phyloP scores from a whole-genome alignment of 2,329 filamentous ascomycete genomes.

The Talaromyces sp. region DNA sequence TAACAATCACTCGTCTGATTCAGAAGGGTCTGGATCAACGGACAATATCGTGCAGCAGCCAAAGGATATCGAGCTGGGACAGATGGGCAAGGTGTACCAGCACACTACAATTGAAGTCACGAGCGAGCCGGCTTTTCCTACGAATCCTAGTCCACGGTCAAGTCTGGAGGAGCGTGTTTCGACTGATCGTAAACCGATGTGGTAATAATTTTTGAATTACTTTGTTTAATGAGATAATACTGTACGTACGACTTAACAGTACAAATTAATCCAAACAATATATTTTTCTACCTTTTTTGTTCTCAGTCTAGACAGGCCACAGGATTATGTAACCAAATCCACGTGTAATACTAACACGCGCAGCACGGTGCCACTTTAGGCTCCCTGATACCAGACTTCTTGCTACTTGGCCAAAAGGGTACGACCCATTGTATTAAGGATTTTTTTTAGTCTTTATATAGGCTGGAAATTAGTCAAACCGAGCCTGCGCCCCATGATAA shows the following conservation, averaged over 20 bases:
- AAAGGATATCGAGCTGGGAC: conserved; percentile 25
- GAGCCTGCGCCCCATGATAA: too few species aligned
- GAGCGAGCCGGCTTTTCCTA: conserved; percentile 1
- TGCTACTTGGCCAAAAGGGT: too few species aligned
- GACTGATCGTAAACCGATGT: background rate
- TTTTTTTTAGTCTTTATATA: too few species aligned
- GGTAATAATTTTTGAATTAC: background rate
- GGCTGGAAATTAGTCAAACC: too few species aligned
- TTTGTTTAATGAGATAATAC: background rate
- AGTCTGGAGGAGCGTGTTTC: background rate
- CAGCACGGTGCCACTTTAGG: background rate
- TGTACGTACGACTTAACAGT: background rate
- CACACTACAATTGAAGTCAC: conserved; percentile 41
- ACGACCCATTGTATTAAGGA: too few species aligned
- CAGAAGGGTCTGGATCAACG: conserved; percentile 25
- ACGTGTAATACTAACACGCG: too few species aligned
- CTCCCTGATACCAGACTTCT: too few species aligned
- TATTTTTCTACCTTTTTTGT: background rate
- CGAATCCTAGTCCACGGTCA: background rate
- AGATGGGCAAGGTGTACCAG: conserved; percentile 38
- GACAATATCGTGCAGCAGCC: conserved; percentile 34
- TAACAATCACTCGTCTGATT: conserved; percentile 20
- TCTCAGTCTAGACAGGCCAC: background rate
- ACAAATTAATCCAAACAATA: background rate
- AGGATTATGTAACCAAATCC: background rate